Conservation (phyloP, 148 eudicot genomes). For the Silene latifolia region DNA sequence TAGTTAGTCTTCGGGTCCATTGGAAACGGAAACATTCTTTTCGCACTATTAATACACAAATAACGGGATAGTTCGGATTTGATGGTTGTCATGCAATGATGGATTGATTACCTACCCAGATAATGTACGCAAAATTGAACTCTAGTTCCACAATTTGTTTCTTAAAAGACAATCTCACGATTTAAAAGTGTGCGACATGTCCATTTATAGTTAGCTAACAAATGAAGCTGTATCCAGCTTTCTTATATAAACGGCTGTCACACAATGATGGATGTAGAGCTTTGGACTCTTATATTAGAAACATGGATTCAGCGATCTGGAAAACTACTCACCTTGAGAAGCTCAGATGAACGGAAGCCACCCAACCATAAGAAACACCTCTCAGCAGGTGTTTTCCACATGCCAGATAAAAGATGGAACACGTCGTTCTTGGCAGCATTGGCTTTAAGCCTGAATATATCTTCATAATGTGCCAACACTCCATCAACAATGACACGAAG, state of each 20-base stretch:
- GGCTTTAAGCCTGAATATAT: conserved; percentile 43
- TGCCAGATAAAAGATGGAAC: conserved; percentile 55
- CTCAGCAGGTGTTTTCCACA: conserved; percentile 65
- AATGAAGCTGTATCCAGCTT: neutral
- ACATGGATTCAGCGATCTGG: neutral
- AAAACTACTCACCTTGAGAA: conserved; percentile 39
- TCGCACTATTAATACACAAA: too few relatives aligned
- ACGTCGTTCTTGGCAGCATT: conserved; percentile 58
- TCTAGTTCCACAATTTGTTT: too few relatives aligned
- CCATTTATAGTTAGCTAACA: neutral
- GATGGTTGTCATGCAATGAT: neutral
- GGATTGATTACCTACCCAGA: neutral
- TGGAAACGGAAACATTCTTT: too few relatives aligned
- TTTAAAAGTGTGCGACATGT: too few relatives aligned
- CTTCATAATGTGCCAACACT: conserved; percentile 46
- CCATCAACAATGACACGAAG: conserved; percentile 52
- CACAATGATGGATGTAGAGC: neutral
- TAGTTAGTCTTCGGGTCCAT: too few relatives aligned
- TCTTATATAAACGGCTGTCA: too few relatives aligned
- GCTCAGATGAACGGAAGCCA: conserved; percentile 60
- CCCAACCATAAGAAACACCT: conserved; percentile 59
- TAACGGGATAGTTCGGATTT: too few relatives aligned
- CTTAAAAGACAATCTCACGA: neutral
- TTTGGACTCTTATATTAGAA: neutral
- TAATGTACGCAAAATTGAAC: neutral